Conservation (phyloP, 768 basidiomycete species). For the Suillus luteus region DNA sequence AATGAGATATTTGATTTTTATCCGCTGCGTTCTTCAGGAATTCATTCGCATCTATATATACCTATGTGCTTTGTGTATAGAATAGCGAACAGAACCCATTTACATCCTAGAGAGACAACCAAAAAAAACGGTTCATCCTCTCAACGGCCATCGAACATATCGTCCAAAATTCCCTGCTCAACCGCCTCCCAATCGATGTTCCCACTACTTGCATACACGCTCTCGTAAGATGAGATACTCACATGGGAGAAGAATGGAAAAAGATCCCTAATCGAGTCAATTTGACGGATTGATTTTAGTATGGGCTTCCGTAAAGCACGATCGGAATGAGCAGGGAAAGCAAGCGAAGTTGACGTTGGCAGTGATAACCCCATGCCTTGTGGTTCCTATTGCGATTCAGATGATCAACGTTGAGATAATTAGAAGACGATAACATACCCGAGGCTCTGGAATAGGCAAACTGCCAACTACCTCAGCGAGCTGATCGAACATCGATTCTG, state of each 20-base stretch:
- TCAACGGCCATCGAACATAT: conserved; percentile 87
- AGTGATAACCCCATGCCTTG: conserved; percentile 27
- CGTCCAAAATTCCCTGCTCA: conserved; percentile 76
- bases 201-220: conserved; percentile 80
- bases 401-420: neutral
- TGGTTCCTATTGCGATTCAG: conserved; percentile 25
- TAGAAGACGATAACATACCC: conserved; percentile 18
- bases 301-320: conserved; percentile 72
- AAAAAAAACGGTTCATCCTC: neutral
- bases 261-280: conserved; percentile 84
- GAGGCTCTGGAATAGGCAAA: conserved; percentile 51
- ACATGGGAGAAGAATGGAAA: conserved; percentile 90
- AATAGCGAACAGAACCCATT: conserved; percentile 12
- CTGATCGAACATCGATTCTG: conserved; percentile 89
- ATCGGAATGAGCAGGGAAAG: conserved; percentile 36
- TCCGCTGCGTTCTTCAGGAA: conserved; percentile 18
- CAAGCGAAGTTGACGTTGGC: conserved; percentile 20
- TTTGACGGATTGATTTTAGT: conserved; percentile 64
- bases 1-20: conserved; percentile 23
- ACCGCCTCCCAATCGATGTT: conserved; percentile 90
- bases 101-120: conserved; percentile 13
- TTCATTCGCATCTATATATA: conserved; percentile 31
- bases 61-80: conserved; percentile 22
- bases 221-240: conserved; percentile 88
- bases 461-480: conserved; percentile 81